Base-by-base conservation (phyloP, 495 filamentous ascomycete species). In the Xylaria nigripes region DNA sequence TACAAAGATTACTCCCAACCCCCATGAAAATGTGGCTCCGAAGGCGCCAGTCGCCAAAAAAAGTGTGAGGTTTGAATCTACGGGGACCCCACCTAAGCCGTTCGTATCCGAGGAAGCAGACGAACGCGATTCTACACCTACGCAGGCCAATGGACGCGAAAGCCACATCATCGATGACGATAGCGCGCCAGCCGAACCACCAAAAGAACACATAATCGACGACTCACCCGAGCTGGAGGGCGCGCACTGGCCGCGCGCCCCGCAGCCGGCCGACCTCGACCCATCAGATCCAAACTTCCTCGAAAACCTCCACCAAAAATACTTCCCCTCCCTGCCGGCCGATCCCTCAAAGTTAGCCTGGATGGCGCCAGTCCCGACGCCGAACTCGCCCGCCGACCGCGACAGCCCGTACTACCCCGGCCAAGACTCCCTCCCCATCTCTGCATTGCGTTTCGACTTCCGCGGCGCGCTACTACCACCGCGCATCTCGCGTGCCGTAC, bases 361-460 rank as follows among this genome's bases (percentile, higher is more conserved):
- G 93, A 90, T 97, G 79, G 79, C 83, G 34, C 83, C 86, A 13
- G 63, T 86, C 32, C 77, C 83, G 9, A 75, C 81, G 2, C 63
- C 75, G 24, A 72, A 80, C 57, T 77, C 76, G 7, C 43, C 70
- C 53, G 75, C 80, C 54, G 83, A 86, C 59, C 71, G 79, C 65
- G 79, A 80, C 47, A 85, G 83, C 1, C 78, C 86, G 8, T 98
- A 97, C 75, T 84, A 90, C 67, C 90, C 92, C 0, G 70, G 74
- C 8, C 85, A 87, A 49, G 69, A 69, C 41, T 79, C 83, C n/a
- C 70, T 96, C 21, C 68, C 83, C n/a, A 75, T 90, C 0, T 85
- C 87, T 0, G 77, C 83, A 16, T 74, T 98, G 34, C 89, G 93
- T 43, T 98, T 98, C 76, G 85, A 90, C 63, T 91, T 98, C 61